Percentiles rank a stretch among this genome's conserved stretches.
Evolutionary conservation across 768 basidiomycete species (phyloP).

Genomic region (Clitopilus hobsonii): DNA sequence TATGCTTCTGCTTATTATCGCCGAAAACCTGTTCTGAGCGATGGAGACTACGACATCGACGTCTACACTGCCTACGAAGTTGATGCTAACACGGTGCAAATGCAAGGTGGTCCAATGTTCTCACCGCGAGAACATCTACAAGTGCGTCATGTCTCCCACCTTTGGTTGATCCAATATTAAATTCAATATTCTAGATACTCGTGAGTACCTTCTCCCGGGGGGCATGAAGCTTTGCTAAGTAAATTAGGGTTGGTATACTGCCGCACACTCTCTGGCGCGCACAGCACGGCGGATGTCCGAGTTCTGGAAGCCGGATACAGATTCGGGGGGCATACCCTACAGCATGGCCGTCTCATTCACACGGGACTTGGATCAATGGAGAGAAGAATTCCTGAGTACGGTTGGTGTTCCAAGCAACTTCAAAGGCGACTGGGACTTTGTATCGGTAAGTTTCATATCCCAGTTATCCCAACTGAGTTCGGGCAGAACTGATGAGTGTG

Average conservation of each 20-base stretch:
- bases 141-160: conserved; percentile 33
- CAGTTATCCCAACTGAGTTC: conserved; percentile 1
- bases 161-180: neutral
- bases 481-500: conserved; percentile 6
- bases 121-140: conserved; percentile 78
- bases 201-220: neutral
- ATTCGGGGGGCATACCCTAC: conserved; percentile 72
- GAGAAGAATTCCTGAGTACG: conserved; percentile 64
- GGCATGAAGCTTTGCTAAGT: conserved; percentile 9
- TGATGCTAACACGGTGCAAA: conserved; percentile 40
- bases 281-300: conserved; percentile 80
- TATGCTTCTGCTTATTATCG: conserved; percentile 82
- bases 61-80: conserved; percentile 71
- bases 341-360: conserved; percentile 57
- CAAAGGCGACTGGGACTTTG: conserved; percentile 87
- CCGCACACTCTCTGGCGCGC: conserved; percentile 78
- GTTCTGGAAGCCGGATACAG: conserved; percentile 76
- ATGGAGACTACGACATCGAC: conserved; percentile 87
- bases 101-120: conserved; percentile 37
- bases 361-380: conserved; percentile 61
- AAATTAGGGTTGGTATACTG: conserved; percentile 74
- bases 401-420: conserved; percentile 88
- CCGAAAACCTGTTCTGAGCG: conserved; percentile 80
- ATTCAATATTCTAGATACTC: neutral
- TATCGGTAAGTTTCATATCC: conserved; percentile 39